These are phyloP conservation scores for Aurifilum marmelostoma DNA, from an alignment of 2,329 filamentous ascomycete species.

Conservation along the genomic window DNA sequence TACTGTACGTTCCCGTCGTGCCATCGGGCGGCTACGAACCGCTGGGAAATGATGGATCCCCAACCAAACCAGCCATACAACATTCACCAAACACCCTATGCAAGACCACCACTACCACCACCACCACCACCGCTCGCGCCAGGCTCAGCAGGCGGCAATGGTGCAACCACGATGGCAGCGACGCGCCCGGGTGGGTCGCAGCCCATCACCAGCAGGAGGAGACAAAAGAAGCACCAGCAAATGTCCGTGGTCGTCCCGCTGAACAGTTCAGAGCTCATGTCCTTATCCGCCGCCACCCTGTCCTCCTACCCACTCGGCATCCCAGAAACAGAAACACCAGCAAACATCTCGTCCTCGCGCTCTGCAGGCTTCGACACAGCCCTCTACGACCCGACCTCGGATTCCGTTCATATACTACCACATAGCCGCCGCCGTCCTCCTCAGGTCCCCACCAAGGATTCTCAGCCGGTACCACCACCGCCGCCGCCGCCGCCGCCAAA, in stretches of 20 bases:
- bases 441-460: conserved; percentile 7
- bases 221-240: conserved; percentile 14
- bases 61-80: conserved; percentile 4
- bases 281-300: conserved; percentile 22
- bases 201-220: background rate
- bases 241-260: conserved; percentile 19
- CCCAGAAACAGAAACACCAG: conserved; percentile 11
- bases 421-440: conserved; percentile 5
- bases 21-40: conserved; percentile 28
- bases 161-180: conserved; percentile 5
- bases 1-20: conserved; percentile 13
- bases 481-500: background rate
- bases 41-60: conserved; percentile 23
- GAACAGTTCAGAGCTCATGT: conserved; percentile 24
- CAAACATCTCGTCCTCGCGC: conserved; percentile 9
- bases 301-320: conserved; percentile 22
- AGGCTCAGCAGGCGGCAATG: background rate
- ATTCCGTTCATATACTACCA: conserved; percentile 19
- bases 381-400: conserved; percentile 25
- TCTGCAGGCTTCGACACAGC: conserved; percentile 25
- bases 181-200: conserved; percentile 8
- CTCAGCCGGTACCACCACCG: background rate
- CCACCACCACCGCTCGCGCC: conserved; percentile 1
- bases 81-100: conserved; percentile 18
- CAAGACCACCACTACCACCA: conserved; percentile 1